Conservation (phyloP, 768 basidiomycete genomes). For the Hortiboletus flavorubellus region DNA sequence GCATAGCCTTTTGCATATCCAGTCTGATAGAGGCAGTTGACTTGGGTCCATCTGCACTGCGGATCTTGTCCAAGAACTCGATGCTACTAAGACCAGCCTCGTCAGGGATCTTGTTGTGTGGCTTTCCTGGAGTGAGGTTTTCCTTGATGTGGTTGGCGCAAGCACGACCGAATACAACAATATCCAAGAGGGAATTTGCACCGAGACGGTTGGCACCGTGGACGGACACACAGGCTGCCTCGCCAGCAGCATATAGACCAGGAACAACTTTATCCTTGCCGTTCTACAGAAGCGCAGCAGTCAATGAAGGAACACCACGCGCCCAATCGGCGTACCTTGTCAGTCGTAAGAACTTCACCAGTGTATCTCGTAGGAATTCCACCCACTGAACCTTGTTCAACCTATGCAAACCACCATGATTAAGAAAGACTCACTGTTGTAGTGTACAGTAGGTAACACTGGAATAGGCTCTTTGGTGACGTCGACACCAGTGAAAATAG, state of each 20-base stretch:
- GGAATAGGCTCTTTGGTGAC: slow-evolving; percentile 99
- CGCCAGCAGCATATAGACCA: slow-evolving; percentile 97
- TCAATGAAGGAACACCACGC: neutral
- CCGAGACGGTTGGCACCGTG: slow-evolving; percentile 99
- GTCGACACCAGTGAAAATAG: slow-evolving; percentile 98
- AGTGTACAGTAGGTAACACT: slow-evolving; percentile 96
- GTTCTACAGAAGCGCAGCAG: slow-evolving; percentile 35
- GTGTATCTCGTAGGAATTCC: slow-evolving; percentile 99
- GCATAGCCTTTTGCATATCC: slow-evolving; percentile 99
- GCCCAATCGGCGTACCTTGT: slow-evolving; percentile 44
- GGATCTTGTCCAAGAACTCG: slow-evolving; percentile 85
- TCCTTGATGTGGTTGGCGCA: slow-evolving; percentile 97
- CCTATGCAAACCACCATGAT: neutral
- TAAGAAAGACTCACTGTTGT: slow-evolving; percentile 74
- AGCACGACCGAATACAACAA: slow-evolving; percentile 99
- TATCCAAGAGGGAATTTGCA: slow-evolving; percentile 97
- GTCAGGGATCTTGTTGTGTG: slow-evolving; percentile 84
- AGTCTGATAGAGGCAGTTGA: slow-evolving; percentile 88
- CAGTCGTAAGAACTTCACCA: slow-evolving; percentile 89
- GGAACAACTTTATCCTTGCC: slow-evolving; percentile 95
- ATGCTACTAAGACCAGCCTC: slow-evolving; percentile 84
- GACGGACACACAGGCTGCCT: slow-evolving; percentile 98
- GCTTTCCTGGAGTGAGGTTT: slow-evolving; percentile 81
- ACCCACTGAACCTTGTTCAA: slow-evolving; percentile 64
- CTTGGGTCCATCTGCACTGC: slow-evolving; percentile 76